phyloP scores from a whole-genome alignment of 1,284 basidiomycete species.

The Gomphus bonarii region DNA sequence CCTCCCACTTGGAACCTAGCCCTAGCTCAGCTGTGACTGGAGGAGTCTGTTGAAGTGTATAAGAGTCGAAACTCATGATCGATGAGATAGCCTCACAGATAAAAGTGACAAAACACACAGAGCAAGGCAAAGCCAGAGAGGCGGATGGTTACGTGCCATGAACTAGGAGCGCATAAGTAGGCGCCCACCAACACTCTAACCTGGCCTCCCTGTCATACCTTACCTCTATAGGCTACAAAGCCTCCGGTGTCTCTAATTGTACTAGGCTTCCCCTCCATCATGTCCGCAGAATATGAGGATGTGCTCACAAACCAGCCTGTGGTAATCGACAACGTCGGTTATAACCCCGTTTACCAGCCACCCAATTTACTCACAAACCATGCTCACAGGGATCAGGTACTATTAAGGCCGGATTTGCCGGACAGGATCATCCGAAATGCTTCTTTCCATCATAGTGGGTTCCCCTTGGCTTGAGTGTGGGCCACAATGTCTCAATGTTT shows the following conservation, averaged over 20 bases:
- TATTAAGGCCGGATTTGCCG: conserved; percentile 96
- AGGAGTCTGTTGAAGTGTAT: conserved; percentile 19
- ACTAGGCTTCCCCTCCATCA: conserved; percentile 18
- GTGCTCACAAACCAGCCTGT: conserved; percentile 89
- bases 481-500: conserved; percentile 19
- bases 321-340: conserved; percentile 89
- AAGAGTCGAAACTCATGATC: background rate
- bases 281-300: conserved; percentile 81
- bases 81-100: background rate
- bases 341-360: conserved; percentile 13
- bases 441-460: conserved; percentile 97
- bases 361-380: conserved; percentile 14
- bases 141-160: conserved; percentile 6
- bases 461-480: conserved; percentile 24
- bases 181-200: background rate
- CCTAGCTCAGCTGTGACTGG: conserved; percentile 37
- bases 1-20: conserved; percentile 64
- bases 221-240: background rate
- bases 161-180: background rate
- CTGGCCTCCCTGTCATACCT: background rate
- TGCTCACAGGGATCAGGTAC: conserved; percentile 79
- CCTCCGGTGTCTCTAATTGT: background rate
- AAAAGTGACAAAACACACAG: conserved; percentile 4
- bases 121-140: background rate
- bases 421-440: conserved; percentile 95